Conservation (phyloP, 371 early-diverging fungal species). For the Lichtheimia hyalospora region DNA sequence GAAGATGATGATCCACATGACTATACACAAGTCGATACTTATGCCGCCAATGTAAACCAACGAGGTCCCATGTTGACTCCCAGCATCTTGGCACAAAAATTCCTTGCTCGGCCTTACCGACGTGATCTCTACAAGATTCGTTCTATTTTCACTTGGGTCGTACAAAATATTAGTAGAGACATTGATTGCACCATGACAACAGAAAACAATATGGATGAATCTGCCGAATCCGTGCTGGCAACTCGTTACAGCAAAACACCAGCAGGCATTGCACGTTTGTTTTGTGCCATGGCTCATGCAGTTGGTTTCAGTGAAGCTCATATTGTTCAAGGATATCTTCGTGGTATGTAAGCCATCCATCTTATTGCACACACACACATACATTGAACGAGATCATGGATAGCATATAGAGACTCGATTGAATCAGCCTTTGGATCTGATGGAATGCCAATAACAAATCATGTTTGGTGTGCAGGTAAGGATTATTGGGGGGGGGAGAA, state of each 20-base stretch:
- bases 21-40: slow-evolving; percentile 53
- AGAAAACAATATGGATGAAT: slow-evolving; percentile 7
- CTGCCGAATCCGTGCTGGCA: slow-evolving; percentile 43
- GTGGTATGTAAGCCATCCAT: slow-evolving; percentile 21
- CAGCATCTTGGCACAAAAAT: slow-evolving; percentile 50
- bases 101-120: slow-evolving; percentile 52
- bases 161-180: slow-evolving; percentile 52
- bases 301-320: slow-evolving; percentile 54
- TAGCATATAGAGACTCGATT: neutral
- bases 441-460: slow-evolving; percentile 41
- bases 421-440: slow-evolving; percentile 7
- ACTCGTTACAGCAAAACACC: slow-evolving; percentile 41
- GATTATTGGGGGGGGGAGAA: too few relatives aligned
- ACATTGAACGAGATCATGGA: slow-evolving; percentile 10
- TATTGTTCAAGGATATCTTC: slow-evolving; percentile 57
- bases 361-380: too few relatives aligned
- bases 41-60: slow-evolving; percentile 58
- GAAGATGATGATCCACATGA: slow-evolving; percentile 25
- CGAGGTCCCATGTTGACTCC: slow-evolving; percentile 54
- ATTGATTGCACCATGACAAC: neutral
- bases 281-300: slow-evolving; percentile 57
- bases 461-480: slow-evolving; percentile 62
- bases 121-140: slow-evolving; percentile 47
- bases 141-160: slow-evolving; percentile 56
- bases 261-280: slow-evolving; percentile 58